These are phyloP conservation scores for Diutina catenulata DNA, from an alignment of 1,139 yeast species.

Conservation along the genomic window DNA sequence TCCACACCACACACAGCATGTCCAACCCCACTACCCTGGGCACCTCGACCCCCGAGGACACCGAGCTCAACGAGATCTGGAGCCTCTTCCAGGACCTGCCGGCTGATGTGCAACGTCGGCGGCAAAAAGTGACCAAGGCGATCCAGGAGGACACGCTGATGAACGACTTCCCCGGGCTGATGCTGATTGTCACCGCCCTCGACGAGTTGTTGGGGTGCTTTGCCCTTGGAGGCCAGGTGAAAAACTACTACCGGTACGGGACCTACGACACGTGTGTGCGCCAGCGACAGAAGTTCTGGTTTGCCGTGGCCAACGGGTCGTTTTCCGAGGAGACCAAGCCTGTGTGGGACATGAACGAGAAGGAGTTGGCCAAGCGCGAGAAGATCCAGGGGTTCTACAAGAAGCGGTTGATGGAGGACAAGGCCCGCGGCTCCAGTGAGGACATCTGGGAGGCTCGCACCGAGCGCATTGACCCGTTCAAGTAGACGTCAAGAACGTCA, in stretches of 20 bases:
- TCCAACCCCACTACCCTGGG: too few species aligned
- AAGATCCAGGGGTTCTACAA: conserved; percentile 65
- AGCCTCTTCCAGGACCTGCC: conserved; percentile 3
- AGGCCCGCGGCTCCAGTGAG: conserved; percentile 61
- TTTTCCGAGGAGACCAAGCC: conserved; percentile 11
- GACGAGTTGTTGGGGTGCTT: conserved; percentile 81
- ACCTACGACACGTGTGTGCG: conserved; percentile 57
- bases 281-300: conserved; percentile 67
- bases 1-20: too few species aligned
- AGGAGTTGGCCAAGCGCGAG: conserved; percentile 34
- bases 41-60: too few species aligned
- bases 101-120: conserved; percentile 1
- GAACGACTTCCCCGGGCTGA: conserved; percentile 23
- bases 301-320: conserved; percentile 53
- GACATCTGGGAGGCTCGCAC: conserved; percentile 62
- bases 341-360: conserved; percentile 8
- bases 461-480: conserved; percentile 2
- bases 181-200: conserved; percentile 55
- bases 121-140: conserved; percentile 16
- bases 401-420: conserved; percentile 46
- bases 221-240: conserved; percentile 79
- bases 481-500: not conserved
- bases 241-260: conserved; percentile 76
- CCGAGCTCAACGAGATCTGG: conserved; percentile 3
- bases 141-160: conserved; percentile 12